Base-by-base conservation (phyloP, 116 monocot genomes). In the Zostera marina region DNA sequence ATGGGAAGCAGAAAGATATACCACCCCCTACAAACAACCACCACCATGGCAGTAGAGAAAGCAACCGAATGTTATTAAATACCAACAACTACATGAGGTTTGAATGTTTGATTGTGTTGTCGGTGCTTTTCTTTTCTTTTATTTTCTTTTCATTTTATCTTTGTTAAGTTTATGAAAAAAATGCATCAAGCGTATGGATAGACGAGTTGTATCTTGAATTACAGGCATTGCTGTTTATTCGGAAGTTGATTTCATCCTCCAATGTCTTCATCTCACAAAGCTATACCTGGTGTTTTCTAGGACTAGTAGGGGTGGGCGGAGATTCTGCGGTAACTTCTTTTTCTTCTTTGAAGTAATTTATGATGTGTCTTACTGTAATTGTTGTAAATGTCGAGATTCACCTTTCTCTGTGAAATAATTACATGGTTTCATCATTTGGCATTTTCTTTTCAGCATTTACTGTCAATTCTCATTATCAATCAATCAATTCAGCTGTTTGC, bases 1-100 rank as follows among this genome's bases (percentile, higher is more conserved):
- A 19, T 80, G 94, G 94, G 94, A 94, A 48, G 41, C 76, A 11
- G 89, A 88, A 32, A 79, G 77, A 61, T 76, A 73, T 51, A 48
- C 61, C 54, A 48, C 61, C 11, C 77, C 58, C 11, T 79, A 77
- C 70, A 91, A 84, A 47, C 66, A 47, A 19, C 61, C 25, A n/a
- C 60, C 68, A n/a, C 63, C 63, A 10, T 41, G 63, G 70, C 63
- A 62, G 22, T 70, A 62, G 63, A 8, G 13, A 16, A 12, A 45
- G 47, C 56, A 41, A 32, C 39, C 16, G 49, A 49, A 65, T 43
- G 25, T 12, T 8, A 41, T 26, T 16, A 19, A 11, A 15, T 9
- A 42, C 22, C 66, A 46, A 15, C 38, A 46, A 22, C 57, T 51
- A 10, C 49, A 48, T 48, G 44, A 42, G 66, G 53, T 40, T 53